Conservation (phyloP, 208 protist genomes). For the Trypanosoma rangeli region DNA sequence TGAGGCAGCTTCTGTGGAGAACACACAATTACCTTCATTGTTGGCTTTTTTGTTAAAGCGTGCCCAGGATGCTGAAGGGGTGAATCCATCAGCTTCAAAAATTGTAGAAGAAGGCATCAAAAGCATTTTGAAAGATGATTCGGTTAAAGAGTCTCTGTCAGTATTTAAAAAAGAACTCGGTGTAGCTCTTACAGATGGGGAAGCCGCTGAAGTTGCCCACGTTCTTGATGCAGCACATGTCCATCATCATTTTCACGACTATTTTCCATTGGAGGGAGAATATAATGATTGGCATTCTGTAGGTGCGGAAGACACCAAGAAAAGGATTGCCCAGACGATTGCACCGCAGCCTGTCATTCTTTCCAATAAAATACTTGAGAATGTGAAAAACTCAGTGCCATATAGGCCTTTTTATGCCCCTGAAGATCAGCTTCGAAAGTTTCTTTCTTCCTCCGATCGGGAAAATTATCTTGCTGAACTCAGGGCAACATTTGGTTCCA, state of each 20-base stretch:
- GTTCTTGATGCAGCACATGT: slow-evolving; percentile 63
- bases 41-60: slow-evolving; percentile 64
- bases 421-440: slow-evolving; percentile 58
- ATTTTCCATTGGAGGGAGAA: slow-evolving; percentile 56
- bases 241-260: slow-evolving; percentile 82
- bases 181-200: slow-evolving; percentile 60
- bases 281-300: slow-evolving; percentile 70
- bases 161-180: slow-evolving; percentile 63
- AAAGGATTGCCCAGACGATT: slow-evolving; percentile 47
- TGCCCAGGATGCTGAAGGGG: slow-evolving; percentile 30
- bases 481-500: slow-evolving; percentile 51
- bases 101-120: slow-evolving; percentile 54
- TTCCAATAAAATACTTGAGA: slow-evolving; percentile 45
- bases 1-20: slow-evolving; percentile 51
- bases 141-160: slow-evolving; percentile 25
- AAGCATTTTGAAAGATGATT: slow-evolving; percentile 42
- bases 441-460: slow-evolving; percentile 58
- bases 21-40: slow-evolving; percentile 65
- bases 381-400: slow-evolving; percentile 46
- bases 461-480: slow-evolving; percentile 61
- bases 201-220: slow-evolving; percentile 68
- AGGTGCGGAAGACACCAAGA: slow-evolving; percentile 31
- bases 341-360: slow-evolving; percentile 36
- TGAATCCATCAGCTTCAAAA: slow-evolving; percentile 29
- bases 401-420: slow-evolving; percentile 67